phyloP scores from a whole-genome alignment of 164 flowering plant species.

The Brasenia schreberi region DNA sequence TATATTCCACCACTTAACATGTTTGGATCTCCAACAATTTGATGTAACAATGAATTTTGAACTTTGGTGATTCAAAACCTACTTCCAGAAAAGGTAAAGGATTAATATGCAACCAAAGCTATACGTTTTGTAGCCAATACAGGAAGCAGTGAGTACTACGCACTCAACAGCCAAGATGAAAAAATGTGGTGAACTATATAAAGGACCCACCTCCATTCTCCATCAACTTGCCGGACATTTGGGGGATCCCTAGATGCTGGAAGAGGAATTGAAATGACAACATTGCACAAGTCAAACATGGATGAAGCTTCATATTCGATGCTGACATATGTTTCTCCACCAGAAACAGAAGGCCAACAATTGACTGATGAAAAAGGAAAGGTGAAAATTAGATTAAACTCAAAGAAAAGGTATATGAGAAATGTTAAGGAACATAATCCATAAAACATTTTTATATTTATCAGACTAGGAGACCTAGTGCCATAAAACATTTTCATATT shows the following conservation, averaged over 20 bases:
- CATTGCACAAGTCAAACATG: conserved; percentile 83
- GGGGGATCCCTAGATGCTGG: conserved; percentile 95
- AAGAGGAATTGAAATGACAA: conserved; percentile 82
- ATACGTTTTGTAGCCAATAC: no score
- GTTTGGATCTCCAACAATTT: no score
- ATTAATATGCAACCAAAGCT: no score
- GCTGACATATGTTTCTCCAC: conserved; percentile 89
- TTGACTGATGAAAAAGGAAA: conserved; percentile 37
- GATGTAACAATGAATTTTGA: no score
- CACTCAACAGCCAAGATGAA: no score
- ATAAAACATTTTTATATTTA: neutral
- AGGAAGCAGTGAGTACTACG: no score
- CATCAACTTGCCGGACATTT: conserved; percentile 83
- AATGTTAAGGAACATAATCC: neutral
- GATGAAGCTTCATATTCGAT: conserved; percentile 90
- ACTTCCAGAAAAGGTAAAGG: no score
- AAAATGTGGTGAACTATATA: no score
- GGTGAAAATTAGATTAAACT: neutral
- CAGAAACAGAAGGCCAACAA: conserved; percentile 99
- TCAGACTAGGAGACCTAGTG: neutral
- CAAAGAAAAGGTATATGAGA: neutral
- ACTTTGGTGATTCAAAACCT: no score
- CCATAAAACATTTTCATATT: neutral
- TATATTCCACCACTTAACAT: no score
- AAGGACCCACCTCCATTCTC: conserved; percentile 79